Base-by-base conservation (phyloP, 2,329 filamentous ascomycete species). In the Penicillium sp. region DNA sequence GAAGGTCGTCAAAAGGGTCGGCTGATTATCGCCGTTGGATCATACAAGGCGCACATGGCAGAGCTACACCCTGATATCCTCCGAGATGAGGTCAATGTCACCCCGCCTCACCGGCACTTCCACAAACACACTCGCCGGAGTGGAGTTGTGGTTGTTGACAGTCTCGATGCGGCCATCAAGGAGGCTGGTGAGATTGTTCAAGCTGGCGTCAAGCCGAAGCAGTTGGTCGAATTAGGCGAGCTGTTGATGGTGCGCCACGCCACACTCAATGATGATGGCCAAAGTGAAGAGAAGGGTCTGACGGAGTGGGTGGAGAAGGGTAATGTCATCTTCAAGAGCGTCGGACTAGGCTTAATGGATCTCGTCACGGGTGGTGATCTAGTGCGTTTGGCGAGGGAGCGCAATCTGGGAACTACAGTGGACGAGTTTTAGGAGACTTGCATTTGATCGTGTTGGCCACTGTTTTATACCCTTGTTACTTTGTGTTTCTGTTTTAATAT, bases 171-270 rank as follows among this genome's bases (percentile, higher is more conserved):
- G 0, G 92, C 89, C 46, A 72, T 96, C 44, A 87, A 87, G 65
- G 91, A 96, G 70, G 90, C 93, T 0, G 93, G 93, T 0, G 93
- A 98, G 77, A 80, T 98, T 48, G 88, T 96, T 10, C 85, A 91
- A 63, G 90, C 91, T 0, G 87, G 86, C 0, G 78, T 97, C 27
- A 81, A 81, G 22, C 87, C 90, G 0, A 82, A 86, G 46, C 88
- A 96, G 65, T 82, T 97, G 3, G 90, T 96, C 0, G 93, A 97
- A 73, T 78, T 97, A 1, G 93, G 93, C 3, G 93, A 97, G 70
- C 78, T 97, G 48, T 75, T 88, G 58, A 87, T 87, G 84, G 74
- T 87, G 65, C 84, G 82, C 68, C 74, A 81, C 47, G 82, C 84
- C 52, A 79, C 80, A 2, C 68, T 65, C 4, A 68, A 74, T 2